A percentile compares a stretch with the other conserved stretches of the same genome.
Evolutionary conservation across 2,329 filamentous ascomycete species (phyloP).

Genomic region (Alternaria dauci): DNA sequence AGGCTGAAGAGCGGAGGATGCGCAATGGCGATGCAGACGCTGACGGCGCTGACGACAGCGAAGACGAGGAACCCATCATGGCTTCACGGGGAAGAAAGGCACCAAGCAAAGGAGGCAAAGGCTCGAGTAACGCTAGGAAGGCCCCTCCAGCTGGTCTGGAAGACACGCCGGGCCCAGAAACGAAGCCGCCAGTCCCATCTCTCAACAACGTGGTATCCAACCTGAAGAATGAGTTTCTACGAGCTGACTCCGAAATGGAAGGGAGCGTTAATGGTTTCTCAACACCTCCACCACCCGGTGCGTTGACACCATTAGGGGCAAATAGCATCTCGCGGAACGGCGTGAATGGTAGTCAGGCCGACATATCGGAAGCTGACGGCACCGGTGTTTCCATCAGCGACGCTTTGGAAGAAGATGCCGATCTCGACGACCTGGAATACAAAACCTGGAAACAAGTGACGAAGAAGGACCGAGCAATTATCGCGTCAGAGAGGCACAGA

Average conservation of each 20-base stretch:
- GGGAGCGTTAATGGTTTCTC: slow-evolving; percentile 83
- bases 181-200: slow-evolving; percentile 73
- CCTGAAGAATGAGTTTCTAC: slow-evolving; percentile 61
- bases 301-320: slow-evolving; percentile 75
- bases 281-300: slow-evolving; percentile 81
- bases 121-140: slow-evolving; percentile 70
- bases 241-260: slow-evolving; percentile 81
- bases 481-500: slow-evolving; percentile 84
- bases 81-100: slow-evolving; percentile 92
- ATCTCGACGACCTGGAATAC: slow-evolving; percentile 88
- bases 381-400: slow-evolving; percentile 72
- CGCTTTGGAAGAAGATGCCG: slow-evolving; percentile 75
- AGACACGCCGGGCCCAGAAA: slow-evolving; percentile 77
- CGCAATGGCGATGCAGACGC: slow-evolving; percentile 83
- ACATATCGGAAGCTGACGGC: slow-evolving; percentile 88
- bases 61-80: slow-evolving; percentile 95
- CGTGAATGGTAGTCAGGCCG: slow-evolving; percentile 72
- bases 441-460: slow-evolving; percentile 99
- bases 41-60: slow-evolving; percentile 87
- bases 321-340: slow-evolving; percentile 71
- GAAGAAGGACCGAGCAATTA: slow-evolving; percentile 88
- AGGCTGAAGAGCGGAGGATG: slow-evolving; percentile 74
- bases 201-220: slow-evolving; percentile 59
- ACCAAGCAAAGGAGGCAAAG: slow-evolving; percentile 77
- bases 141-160: slow-evolving; percentile 77